Percentiles rank a stretch among this genome's conserved stretches.
These are phyloP conservation scores for Penicillium silybi DNA, from an alignment of 495 filamentous ascomycete species.

Conservation along the genomic window DNA sequence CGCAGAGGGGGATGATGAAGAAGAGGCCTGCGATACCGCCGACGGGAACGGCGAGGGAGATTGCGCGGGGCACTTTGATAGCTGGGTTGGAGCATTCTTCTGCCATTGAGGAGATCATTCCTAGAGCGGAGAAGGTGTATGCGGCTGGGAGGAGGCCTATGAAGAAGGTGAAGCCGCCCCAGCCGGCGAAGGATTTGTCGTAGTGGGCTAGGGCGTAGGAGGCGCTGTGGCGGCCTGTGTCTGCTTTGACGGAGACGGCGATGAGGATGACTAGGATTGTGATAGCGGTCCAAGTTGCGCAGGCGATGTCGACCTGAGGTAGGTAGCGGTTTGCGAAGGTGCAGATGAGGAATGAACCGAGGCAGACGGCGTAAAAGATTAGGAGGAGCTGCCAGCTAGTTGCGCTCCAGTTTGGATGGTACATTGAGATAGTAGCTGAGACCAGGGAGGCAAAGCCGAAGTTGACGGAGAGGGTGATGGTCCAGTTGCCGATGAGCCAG, in stretches of 20 bases:
- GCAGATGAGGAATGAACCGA: conserved; percentile 53
- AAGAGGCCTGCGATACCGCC: conserved; percentile 42
- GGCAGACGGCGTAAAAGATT: conserved; percentile 54
- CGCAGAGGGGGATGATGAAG: conserved; percentile 47
- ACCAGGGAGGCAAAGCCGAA: conserved; percentile 62
- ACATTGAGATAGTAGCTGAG: conserved; percentile 52
- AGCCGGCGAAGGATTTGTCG: conserved; percentile 46
- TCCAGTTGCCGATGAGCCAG: conserved; percentile 66
- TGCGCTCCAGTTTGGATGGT: conserved; percentile 51
- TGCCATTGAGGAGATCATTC: conserved; percentile 51
- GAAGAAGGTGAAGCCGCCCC: conserved; percentile 47
- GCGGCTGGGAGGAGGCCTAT: conserved; percentile 50
- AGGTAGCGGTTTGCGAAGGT: conserved; percentile 54
- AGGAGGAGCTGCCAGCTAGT: conserved; percentile 56
- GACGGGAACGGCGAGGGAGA: conserved; percentile 39
- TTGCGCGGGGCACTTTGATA: conserved; percentile 43
- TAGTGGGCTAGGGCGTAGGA: conserved; percentile 43
- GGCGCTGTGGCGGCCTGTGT: conserved; percentile 38
- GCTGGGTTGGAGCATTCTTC: conserved; percentile 45
- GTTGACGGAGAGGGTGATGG: conserved; percentile 64
- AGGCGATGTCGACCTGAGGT: conserved; percentile 50
- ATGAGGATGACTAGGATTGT: conserved; percentile 41
- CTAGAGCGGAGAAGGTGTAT: conserved; percentile 49
- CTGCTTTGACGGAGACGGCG: conserved; percentile 38
- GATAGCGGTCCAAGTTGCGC: conserved; percentile 37